Percentiles rank a stretch among this genome's conserved stretches.
Conservation (phyloP, 2,329 filamentous ascomycete genomes). For the Colletotrichum australisinense region DNA sequence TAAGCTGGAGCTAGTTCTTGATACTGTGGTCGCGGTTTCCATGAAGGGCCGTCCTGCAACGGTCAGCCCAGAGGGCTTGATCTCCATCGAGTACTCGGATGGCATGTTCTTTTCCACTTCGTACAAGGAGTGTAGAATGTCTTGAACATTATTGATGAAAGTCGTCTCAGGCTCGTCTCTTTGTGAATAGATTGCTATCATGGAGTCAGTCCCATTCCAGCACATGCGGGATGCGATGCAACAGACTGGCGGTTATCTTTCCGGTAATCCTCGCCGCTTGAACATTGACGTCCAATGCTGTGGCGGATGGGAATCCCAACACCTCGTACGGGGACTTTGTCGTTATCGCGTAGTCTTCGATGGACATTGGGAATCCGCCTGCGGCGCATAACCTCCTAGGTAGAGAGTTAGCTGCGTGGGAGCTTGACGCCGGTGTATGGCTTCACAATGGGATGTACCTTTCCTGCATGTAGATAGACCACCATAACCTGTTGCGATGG, state of each 20-base stretch:
- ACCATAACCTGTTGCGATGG: constrained; percentile 29
- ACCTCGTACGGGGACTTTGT: constrained; percentile 7
- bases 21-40: neutral
- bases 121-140: constrained; percentile 10
- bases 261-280: constrained; percentile 20
- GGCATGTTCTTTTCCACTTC: constrained; percentile 27
- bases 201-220: neutral
- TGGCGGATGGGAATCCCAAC: constrained; percentile 15
- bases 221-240: fast-evolving
- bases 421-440: too few relatives aligned
- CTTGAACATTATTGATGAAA: constrained; percentile 20
- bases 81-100: constrained; percentile 16
- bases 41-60: constrained; percentile 19
- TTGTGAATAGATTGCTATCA: constrained; percentile 17
- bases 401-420: neutral
- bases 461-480: constrained; percentile 35
- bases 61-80: neutral
- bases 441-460: neutral
- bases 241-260: constrained; percentile 23
- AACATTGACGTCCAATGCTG: constrained; percentile 17
- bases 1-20: constrained; percentile 19
- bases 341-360: constrained; percentile 22
- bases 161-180: neutral
- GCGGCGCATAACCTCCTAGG: constrained; percentile 21
- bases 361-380: constrained; percentile 27